Conservation (phyloP, 306 rosid genomes). For the Inga leiocalycina region DNA sequence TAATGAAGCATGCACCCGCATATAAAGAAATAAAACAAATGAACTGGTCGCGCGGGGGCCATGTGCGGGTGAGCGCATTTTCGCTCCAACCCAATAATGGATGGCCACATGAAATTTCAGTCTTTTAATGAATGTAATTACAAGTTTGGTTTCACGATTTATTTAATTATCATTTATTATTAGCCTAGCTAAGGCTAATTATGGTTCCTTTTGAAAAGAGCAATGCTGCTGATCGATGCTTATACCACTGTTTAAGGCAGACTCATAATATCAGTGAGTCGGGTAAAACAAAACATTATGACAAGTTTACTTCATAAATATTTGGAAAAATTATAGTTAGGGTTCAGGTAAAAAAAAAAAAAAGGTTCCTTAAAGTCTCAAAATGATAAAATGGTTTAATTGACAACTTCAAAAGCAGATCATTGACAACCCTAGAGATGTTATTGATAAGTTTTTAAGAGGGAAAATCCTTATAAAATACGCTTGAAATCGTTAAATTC, state of each 20-base stretch:
- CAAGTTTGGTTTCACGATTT: background rate
- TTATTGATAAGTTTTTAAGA: too few species aligned
- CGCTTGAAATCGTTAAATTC: too few species aligned
- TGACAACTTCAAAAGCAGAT: too few species aligned
- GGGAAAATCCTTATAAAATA: too few species aligned
- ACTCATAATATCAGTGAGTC: background rate
- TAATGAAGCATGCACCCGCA: background rate
- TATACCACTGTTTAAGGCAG: background rate
- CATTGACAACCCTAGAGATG: too few species aligned
- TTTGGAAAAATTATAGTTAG: too few species aligned
- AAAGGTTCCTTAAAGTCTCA: too few species aligned
- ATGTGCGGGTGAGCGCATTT: constrained; percentile 37
- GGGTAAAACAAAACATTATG: background rate
- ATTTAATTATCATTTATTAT: background rate
- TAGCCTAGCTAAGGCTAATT: background rate
- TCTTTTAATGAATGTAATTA: background rate
- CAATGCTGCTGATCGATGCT: constrained; percentile 10
- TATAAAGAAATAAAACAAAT: background rate
- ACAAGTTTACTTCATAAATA: background rate
- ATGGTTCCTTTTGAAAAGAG: constrained; percentile 10
- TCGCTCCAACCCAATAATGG: constrained; percentile 27
- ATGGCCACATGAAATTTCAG: constrained; percentile 35
- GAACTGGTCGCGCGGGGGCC: constrained; percentile 33
- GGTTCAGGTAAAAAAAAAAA: too few species aligned
- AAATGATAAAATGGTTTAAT: too few species aligned